Percentiles rank a stretch among this genome's conserved stretches.
Conservation (phyloP, 2,329 filamentous ascomycete species). For the Cercospora sojina region DNA sequence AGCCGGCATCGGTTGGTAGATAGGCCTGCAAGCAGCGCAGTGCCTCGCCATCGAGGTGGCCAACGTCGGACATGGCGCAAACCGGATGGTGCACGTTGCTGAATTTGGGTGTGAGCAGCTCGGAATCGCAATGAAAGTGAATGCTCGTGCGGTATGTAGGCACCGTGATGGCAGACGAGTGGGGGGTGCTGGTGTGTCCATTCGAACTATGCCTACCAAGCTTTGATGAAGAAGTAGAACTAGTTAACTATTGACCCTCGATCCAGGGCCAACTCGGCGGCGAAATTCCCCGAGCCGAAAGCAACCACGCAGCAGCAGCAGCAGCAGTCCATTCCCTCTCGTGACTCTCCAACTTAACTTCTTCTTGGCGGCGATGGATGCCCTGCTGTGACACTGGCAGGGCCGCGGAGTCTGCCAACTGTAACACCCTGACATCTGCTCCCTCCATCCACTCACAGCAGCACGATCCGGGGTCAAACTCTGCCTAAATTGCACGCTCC, state of each 20-base stretch:
- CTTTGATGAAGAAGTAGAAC: background rate
- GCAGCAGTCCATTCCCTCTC: background rate
- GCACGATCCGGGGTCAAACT: conserved; percentile 7
- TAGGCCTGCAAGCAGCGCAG: conserved; percentile 53
- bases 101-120: background rate
- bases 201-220: background rate
- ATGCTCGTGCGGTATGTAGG: background rate
- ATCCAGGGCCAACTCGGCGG: background rate
- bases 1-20: conserved; percentile 37
- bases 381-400: conserved; percentile 7
- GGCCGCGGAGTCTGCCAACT: background rate
- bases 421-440: background rate
- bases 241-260: background rate
- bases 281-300: background rate
- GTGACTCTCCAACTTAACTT: background rate
- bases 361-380: background rate
- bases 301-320: background rate
- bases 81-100: background rate
- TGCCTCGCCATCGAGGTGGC: conserved; percentile 39
- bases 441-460: conserved; percentile 5
- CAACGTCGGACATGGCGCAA: conserved; percentile 27
- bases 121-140: background rate
- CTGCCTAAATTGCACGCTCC: conserved; percentile 6
- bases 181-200: background rate
- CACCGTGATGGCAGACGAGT: background rate